A percentile compares a stretch with the other conserved stretches of the same genome.
These are phyloP conservation scores for Neopestalotiopsis rosae DNA, from an alignment of 2,329 filamentous ascomycete species.

Conservation along the genomic window DNA sequence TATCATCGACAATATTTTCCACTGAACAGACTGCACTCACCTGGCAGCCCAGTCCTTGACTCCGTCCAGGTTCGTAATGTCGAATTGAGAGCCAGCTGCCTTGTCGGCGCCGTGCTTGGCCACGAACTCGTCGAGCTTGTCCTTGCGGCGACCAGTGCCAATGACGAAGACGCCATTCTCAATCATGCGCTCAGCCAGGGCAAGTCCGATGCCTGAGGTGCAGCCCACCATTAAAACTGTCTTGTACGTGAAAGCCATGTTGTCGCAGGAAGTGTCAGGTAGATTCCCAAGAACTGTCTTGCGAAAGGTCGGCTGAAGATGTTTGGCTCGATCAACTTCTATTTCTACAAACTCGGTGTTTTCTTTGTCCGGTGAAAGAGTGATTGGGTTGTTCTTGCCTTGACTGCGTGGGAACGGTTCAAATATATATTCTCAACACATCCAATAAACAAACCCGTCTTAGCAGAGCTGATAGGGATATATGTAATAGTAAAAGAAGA, in stretches of 20 bases:
- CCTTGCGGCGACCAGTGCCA: constrained; percentile 59
- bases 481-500: not conserved
- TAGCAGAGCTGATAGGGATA: not conserved
- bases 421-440: not conserved
- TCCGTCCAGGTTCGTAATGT: constrained; percentile 46
- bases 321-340: too few species aligned
- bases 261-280: not conserved
- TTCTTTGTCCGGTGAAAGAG: too few species aligned
- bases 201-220: constrained; percentile 34
- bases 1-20: not conserved
- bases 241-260: constrained; percentile 35
- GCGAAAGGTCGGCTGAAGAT: too few species aligned
- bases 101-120: constrained; percentile 49
- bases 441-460: too few species aligned
- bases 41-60: constrained; percentile 47
- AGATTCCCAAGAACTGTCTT: too few species aligned
- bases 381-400: not conserved
- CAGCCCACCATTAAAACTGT: constrained; percentile 35
- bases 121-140: constrained; percentile 56
- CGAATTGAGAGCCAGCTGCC: constrained; percentile 46
- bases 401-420: not conserved
- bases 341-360: too few species aligned
- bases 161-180: constrained; percentile 56
- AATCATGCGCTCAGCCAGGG: constrained; percentile 41
- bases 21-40: constrained; percentile 29